Evolutionary conservation across 2,329 filamentous ascomycete species (phyloP).

Genomic region (Fusarium secorum): DNA sequence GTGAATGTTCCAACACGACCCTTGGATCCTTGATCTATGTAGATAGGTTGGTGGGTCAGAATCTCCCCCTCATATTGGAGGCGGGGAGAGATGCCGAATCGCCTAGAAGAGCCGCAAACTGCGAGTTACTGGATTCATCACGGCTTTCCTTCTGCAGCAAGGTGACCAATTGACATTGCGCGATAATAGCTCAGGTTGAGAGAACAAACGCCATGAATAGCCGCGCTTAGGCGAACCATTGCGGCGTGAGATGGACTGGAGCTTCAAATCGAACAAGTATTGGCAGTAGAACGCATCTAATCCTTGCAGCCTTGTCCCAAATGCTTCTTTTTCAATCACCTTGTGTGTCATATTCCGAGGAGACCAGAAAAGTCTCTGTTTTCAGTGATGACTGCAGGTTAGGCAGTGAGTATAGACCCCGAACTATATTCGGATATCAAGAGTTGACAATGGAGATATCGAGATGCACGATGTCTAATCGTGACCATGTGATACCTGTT

Average conservation of each 20-base stretch:
- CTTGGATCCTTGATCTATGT: not conserved
- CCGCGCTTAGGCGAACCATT: conserved; percentile 28
- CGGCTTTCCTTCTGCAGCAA: not conserved
- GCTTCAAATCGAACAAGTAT: conserved; percentile 31
- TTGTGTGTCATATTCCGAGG: conserved; percentile 28
- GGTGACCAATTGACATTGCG: not conserved
- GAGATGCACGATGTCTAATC: not conserved
- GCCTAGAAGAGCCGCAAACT: not conserved
- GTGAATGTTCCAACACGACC: conserved; percentile 3
- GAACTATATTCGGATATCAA: not conserved
- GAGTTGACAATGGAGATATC: not conserved
- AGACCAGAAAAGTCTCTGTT: conserved; percentile 5
- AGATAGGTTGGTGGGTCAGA: not conserved
- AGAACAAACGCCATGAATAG: conserved; percentile 19
- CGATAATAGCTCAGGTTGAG: not conserved
- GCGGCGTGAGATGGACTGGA: conserved; percentile 5
- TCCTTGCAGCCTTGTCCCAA: conserved; percentile 26
- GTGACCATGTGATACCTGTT: not conserved
- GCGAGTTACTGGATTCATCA: not conserved
- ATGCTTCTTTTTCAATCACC: conserved; percentile 13
- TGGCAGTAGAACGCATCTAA: conserved; percentile 30
- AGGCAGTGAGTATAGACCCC: not conserved
- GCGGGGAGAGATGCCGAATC: not conserved
- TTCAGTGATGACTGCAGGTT: not conserved
- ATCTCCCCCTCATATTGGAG: not conserved